These are phyloP conservation scores for Lycium barbarum DNA, from an alignment of 257 asterid species.

Conservation along the genomic window DNA sequence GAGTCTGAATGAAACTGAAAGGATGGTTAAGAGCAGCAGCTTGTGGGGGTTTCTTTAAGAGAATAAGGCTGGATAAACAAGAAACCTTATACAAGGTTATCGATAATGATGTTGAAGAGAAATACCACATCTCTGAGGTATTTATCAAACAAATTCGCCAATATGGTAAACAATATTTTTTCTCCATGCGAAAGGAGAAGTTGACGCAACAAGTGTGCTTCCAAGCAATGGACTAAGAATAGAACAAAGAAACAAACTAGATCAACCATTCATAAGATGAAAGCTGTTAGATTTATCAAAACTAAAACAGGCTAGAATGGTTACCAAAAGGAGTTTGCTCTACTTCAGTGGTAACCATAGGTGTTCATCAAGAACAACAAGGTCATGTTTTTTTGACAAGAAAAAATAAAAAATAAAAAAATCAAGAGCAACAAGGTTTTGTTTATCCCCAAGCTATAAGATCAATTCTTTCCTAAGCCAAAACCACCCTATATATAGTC, in stretches of 20 bases:
- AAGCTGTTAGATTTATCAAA: neutral
- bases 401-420: no score
- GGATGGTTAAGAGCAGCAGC: neutral
- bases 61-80: neutral
- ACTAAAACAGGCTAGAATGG: constrained; percentile 7
- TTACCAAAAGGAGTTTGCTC: neutral
- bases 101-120: neutral
- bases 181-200: neutral
- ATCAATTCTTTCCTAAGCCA: neutral
- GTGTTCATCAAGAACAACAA: neutral
- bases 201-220: neutral
- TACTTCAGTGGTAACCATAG: neutral
- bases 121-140: no score
- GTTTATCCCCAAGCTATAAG: neutral
- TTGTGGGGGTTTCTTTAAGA: neutral
- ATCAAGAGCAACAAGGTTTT: neutral
- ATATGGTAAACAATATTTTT: no score
- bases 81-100: neutral
- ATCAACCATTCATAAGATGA: neutral
- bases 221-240: neutral
- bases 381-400: neutral
- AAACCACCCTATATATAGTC: neutral
- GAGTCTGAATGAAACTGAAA: neutral
- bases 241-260: neutral
- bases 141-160: neutral